Conservation (phyloP, 208 protist species). For the Sergeia podlipaevii region DNA sequence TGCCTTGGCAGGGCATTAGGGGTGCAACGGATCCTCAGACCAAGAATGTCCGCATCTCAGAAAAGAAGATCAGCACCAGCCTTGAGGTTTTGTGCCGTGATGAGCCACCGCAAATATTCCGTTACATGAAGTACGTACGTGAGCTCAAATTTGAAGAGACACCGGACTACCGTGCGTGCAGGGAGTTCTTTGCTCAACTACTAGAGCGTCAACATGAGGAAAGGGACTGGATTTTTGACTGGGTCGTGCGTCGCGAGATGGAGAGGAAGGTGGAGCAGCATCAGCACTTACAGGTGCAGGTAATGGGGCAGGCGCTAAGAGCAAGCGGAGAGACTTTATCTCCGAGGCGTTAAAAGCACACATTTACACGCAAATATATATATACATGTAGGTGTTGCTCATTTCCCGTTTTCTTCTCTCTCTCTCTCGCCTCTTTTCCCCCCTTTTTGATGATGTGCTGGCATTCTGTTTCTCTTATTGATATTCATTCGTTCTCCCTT, state of each 20-base stretch:
- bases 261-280: slow-evolving; percentile 1
- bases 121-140: slow-evolving; percentile 28
- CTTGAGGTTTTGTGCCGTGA: slow-evolving; percentile 22
- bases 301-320: slow-evolving; percentile 3
- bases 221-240: slow-evolving; percentile 19
- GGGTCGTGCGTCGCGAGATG: slow-evolving; percentile 7
- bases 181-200: slow-evolving; percentile 22
- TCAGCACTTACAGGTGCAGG: no score
- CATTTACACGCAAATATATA: slow-evolving; percentile 5
- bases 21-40: slow-evolving; percentile 22
- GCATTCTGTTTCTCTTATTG: no score
- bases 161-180: slow-evolving; percentile 29
- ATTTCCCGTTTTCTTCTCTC: slow-evolving; percentile 1
- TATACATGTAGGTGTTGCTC: neutral
- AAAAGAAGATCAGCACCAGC: slow-evolving; percentile 31
- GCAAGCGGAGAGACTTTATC: no score
- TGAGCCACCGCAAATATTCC: slow-evolving; percentile 17
- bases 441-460: no score
- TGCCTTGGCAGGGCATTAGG: slow-evolving; percentile 81
- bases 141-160: slow-evolving; percentile 27
- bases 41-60: slow-evolving; percentile 30
- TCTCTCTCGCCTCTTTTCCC: no score
- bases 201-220: slow-evolving; percentile 4
- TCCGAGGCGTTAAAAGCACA: slow-evolving; percentile 14
- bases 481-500: no score